phyloP scores from a whole-genome alignment of 805 yeast species.

The Wickerhamomyces xylosicus region DNA sequence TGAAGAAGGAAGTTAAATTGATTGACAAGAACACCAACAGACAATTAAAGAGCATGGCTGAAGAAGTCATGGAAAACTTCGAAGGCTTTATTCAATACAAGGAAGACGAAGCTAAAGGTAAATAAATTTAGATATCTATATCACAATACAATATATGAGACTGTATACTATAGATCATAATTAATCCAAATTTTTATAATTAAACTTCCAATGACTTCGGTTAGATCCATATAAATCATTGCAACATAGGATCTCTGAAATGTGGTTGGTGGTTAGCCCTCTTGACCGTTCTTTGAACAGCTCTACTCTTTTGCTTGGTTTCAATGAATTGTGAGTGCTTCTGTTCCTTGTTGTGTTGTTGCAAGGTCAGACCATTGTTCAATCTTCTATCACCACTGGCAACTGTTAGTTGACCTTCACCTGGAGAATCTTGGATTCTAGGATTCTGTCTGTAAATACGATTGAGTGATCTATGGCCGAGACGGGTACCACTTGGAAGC shows the following conservation, averaged over 20 bases:
- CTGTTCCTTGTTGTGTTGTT: slow-evolving; percentile 38
- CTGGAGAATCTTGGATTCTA: slow-evolving; percentile 31
- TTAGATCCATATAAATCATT: not conserved
- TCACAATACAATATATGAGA: not conserved
- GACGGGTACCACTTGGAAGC: slow-evolving; percentile 67
- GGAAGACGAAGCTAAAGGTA: slow-evolving; percentile 28
- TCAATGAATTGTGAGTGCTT: slow-evolving; percentile 32
- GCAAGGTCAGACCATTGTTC: slow-evolving; percentile 51
- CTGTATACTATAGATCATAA: not conserved
- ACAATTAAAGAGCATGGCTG: slow-evolving; percentile 50
- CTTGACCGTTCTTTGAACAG: slow-evolving; percentile 44
- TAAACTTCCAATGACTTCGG: not conserved
- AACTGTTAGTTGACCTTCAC: slow-evolving; percentile 66
- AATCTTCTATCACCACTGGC: slow-evolving; percentile 66
- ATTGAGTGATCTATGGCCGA: slow-evolving; percentile 73
- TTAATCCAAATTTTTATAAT: not conserved
- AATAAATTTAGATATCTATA: not conserved
- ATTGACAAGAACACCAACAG: slow-evolving; percentile 56
- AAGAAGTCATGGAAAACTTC: slow-evolving; percentile 57
- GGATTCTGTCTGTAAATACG: slow-evolving; percentile 63
- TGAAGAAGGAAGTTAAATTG: slow-evolving; percentile 44
- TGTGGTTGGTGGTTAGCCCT: slow-evolving; percentile 78
- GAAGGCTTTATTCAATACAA: slow-evolving; percentile 76
- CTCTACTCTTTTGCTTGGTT: slow-evolving; percentile 32
- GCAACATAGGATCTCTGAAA: slow-evolving; percentile 63